phyloP scores from a whole-genome alignment of 192 early-diverging fungal species.

The Radiomyces spectabilis region DNA sequence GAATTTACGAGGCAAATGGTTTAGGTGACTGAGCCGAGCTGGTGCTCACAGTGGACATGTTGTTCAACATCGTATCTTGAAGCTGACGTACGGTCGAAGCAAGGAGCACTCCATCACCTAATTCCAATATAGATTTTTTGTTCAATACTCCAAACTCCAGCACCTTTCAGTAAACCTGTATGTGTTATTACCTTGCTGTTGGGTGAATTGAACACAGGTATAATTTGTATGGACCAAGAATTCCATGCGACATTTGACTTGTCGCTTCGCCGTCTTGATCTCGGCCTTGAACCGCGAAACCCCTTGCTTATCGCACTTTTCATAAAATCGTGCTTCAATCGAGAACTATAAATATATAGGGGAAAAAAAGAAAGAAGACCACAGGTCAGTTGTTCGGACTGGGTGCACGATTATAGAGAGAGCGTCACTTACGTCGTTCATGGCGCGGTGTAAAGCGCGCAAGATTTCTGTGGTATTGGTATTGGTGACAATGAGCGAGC shows the following conservation, averaged over 20 bases:
- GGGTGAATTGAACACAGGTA: slow-evolving; percentile 13
- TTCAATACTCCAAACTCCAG: too few species aligned
- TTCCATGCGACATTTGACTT: slow-evolving; percentile 23
- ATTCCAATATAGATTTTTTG: too few species aligned
- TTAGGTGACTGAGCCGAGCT: too few species aligned
- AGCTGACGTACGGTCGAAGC: not conserved
- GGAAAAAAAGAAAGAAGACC: not conserved
- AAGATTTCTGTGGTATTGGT: slow-evolving; percentile 4
- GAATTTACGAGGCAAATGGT: too few species aligned
- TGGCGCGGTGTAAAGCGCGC: slow-evolving; percentile 4
- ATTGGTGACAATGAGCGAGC: slow-evolving; percentile 7
- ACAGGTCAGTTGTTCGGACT: too few species aligned
- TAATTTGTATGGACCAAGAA: not conserved
- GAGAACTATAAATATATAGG: not conserved
- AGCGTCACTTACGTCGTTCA: slow-evolving; percentile 10
- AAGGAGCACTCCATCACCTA: not conserved
- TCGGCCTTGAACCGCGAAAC: slow-evolving; percentile 12
- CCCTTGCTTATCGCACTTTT: slow-evolving; percentile 14
- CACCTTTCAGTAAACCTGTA: too few species aligned
- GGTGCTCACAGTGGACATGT: too few species aligned
- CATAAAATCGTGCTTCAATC: slow-evolving; percentile 14
- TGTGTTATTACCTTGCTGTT: slow-evolving; percentile 25
- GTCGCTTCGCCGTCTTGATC: slow-evolving; percentile 15
- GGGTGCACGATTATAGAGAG: too few species aligned
- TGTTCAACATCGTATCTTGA: too few species aligned